These are phyloP conservation scores for Tetraselmis striata DNA, from an alignment of 139 green algal species.

Conservation along the genomic window DNA sequence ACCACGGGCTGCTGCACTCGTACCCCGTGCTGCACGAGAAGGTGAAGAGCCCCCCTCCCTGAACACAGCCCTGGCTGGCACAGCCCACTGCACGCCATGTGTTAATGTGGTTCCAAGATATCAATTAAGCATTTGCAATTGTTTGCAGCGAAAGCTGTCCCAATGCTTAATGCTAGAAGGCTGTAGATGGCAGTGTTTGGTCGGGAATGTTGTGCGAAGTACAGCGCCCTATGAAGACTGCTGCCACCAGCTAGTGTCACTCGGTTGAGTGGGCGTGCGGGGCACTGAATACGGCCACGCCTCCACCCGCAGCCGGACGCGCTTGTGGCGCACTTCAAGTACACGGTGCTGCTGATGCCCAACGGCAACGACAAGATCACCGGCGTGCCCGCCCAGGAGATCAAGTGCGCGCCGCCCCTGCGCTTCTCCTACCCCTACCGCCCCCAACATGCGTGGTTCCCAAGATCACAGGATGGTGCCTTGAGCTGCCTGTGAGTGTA, in stretches of 20 bases:
- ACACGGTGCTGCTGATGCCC: conserved; percentile 93
- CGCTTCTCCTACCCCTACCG: too few relatives aligned
- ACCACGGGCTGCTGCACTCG: conserved; percentile 84
- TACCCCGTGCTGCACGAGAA: conserved; percentile 98
- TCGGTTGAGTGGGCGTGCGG: conserved; percentile 92
- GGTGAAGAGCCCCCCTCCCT: background rate
- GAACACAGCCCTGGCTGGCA: too few relatives aligned
- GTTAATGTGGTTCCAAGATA: too few relatives aligned
- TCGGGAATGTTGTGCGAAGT: conserved; percentile 92
- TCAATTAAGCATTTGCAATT: too few relatives aligned
- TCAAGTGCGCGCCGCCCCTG: conserved; percentile 71
- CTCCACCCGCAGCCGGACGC: conserved; percentile 50
- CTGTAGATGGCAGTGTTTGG: conserved; percentile 89
- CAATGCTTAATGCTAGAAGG: conserved; percentile 76
- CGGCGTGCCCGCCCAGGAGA: conserved; percentile 50
- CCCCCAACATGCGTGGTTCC: too few relatives aligned
- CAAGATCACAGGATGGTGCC: too few relatives aligned
- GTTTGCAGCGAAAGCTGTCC: too few relatives aligned
- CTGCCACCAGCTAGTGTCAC: conserved; percentile 92
- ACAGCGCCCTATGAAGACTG: conserved; percentile 86
- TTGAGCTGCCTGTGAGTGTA: too few relatives aligned
- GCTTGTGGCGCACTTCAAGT: conserved; percentile 87
- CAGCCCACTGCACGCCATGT: too few relatives aligned
- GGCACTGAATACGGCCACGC: conserved; percentile 74
- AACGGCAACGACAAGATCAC: conserved; percentile 85